Evolutionary conservation across 2,329 filamentous ascomycete genomes (phyloP).

Genomic region (Colletotrichum tanaceti): DNA sequence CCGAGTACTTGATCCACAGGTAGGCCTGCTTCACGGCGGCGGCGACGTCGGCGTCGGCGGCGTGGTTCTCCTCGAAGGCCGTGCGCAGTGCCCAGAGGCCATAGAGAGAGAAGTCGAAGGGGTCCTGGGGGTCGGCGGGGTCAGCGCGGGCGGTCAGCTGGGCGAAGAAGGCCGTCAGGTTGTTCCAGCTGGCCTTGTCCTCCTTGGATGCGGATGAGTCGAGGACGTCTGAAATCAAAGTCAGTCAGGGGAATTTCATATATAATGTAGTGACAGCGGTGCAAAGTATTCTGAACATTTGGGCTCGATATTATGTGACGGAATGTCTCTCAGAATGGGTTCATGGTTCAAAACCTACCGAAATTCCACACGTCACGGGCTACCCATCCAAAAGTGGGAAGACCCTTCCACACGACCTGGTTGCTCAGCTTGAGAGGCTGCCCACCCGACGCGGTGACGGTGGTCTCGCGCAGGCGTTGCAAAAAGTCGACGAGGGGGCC

Average conservation of each 20-base stretch:
- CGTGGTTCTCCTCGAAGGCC: constrained; percentile 44
- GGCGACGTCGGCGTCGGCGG: constrained; percentile 2
- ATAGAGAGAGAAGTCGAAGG: constrained; percentile 46
- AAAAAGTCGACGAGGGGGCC: constrained; percentile 43
- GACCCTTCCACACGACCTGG: constrained; percentile 45
- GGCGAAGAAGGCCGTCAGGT: constrained; percentile 45
- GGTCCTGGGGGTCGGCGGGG: constrained; percentile 16
- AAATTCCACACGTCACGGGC: constrained; percentile 46
- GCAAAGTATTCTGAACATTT: background rate
- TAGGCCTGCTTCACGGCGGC: constrained; percentile 42
- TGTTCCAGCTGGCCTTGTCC: constrained; percentile 37
- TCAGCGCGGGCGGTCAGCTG: constrained; percentile 43
- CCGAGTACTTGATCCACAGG: constrained; percentile 44
- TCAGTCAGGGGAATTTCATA: background rate
- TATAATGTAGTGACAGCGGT: background rate
- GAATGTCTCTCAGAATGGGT: background rate
- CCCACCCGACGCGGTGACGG: constrained; percentile 38
- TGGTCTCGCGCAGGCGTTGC: constrained; percentile 38
- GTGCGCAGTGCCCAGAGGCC: constrained; percentile 47
- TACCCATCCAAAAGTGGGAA: constrained; percentile 46
- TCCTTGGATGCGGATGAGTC: constrained; percentile 39
- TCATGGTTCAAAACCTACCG: constrained; percentile 39
- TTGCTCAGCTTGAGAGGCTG: constrained; percentile 41
- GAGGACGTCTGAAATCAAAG: constrained; percentile 31
- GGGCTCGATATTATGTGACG: too few species aligned